These are phyloP conservation scores for Hymenoscyphus fraxineus DNA, from an alignment of 2,329 filamentous ascomycete species.

Conservation along the genomic window DNA sequence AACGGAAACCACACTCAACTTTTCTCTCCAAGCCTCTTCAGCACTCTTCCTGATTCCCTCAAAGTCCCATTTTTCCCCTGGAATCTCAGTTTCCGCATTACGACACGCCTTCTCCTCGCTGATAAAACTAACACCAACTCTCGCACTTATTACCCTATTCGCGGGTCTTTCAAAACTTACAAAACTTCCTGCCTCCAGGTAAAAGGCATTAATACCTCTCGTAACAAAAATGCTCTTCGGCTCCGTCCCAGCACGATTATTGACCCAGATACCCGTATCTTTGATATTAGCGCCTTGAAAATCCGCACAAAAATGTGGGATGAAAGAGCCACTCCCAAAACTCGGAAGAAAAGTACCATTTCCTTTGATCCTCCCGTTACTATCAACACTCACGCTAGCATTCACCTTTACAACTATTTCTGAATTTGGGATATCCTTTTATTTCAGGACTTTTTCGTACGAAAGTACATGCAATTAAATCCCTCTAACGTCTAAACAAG, in stretches of 20 bases:
- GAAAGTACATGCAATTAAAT: no score
- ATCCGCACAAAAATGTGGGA: slow-evolving; percentile 63
- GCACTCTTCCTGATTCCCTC: slow-evolving; percentile 49
- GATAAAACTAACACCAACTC: slow-evolving; percentile 69
- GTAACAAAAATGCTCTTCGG: slow-evolving; percentile 47
- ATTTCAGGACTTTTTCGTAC: no score
- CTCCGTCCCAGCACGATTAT: slow-evolving; percentile 50
- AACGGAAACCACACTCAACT: slow-evolving; percentile 56
- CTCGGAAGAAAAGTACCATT: slow-evolving; percentile 59
- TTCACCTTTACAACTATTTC: slow-evolving; percentile 37
- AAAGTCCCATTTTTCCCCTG: slow-evolving; percentile 56
- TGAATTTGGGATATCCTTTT: no score
- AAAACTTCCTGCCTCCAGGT: slow-evolving; percentile 27
- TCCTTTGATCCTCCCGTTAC: slow-evolving; percentile 59
- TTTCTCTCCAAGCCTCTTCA: slow-evolving; percentile 54
- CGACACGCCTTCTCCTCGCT: slow-evolving; percentile 61
- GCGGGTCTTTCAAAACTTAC: slow-evolving; percentile 52
- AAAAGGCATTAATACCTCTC: slow-evolving; percentile 43
- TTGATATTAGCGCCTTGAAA: slow-evolving; percentile 56
- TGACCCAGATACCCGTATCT: slow-evolving; percentile 59
- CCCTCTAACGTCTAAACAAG: no score
- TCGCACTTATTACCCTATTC: slow-evolving; percentile 51
- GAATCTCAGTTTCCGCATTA: slow-evolving; percentile 65
- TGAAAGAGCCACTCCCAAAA: slow-evolving; percentile 60
- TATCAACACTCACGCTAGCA: slow-evolving; percentile 52